A percentile compares a stretch with the other conserved stretches of the same genome.
Conservation (phyloP, 192 early-diverging fungal species). For the Coemansia sp. region DNA sequence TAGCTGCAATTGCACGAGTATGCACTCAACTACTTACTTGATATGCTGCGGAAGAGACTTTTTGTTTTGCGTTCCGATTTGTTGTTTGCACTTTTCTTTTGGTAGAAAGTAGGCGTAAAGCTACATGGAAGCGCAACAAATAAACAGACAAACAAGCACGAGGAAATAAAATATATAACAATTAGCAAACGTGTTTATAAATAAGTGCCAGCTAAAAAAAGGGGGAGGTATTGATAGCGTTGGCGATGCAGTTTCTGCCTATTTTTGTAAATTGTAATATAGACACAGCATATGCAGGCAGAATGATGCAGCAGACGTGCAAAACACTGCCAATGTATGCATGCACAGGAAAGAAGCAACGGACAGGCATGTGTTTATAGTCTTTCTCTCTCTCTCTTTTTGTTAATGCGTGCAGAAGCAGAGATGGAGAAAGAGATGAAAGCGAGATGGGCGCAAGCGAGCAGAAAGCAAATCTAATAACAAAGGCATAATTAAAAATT, state of each 20-base stretch:
- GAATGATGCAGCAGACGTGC: background rate
- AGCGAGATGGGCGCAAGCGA: too few species aligned
- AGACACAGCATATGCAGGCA: background rate
- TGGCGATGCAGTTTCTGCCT: background rate
- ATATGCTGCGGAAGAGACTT: background rate
- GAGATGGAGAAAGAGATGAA: too few species aligned
- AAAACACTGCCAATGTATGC: constrained; percentile 11
- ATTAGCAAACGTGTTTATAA: background rate
- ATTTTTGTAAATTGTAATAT: background rate
- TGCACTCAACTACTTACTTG: background rate
- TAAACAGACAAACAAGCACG: background rate
- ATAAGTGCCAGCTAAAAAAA: background rate
- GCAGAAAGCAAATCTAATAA: too few species aligned
- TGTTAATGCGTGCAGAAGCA: too few species aligned
- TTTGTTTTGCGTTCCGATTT: background rate
- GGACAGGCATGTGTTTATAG: background rate
- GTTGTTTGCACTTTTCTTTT: background rate
- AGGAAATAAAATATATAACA: background rate
- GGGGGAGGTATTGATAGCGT: background rate
- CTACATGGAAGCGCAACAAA: background rate
- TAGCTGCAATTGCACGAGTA: background rate
- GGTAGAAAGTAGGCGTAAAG: background rate
- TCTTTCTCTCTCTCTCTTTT: background rate
- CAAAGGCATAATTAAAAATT: too few species aligned
- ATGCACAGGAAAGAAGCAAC: background rate